Percentiles rank a stretch among this genome's conserved stretches.
phyloP scores from a whole-genome alignment of 306 rosid species.

The Mimosa pudica region DNA sequence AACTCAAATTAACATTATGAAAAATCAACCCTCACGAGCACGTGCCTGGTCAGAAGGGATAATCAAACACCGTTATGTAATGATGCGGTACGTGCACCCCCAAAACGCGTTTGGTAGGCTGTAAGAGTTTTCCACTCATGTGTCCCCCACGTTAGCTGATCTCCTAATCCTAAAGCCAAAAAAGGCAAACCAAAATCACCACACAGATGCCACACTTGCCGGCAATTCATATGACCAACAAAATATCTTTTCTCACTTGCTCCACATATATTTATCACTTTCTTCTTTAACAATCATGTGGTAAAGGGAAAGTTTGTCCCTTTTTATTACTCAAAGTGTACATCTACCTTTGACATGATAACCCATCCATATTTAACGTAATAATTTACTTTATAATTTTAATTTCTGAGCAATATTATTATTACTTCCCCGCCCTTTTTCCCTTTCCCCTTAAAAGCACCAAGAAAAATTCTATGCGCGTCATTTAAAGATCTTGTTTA shows the following conservation, averaged over 20 bases:
- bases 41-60: background rate
- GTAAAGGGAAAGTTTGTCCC: conserved; percentile 28
- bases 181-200: background rate
- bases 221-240: background rate
- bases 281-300: conserved; percentile 34
- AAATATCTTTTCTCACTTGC: background rate
- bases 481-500: background rate
- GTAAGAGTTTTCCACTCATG: conserved; percentile 29
- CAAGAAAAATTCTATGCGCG: conserved; percentile 7
- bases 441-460: background rate
- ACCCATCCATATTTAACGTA: background rate
- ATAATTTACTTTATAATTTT: background rate
- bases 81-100: conserved; percentile 16
- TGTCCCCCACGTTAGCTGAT: conserved; percentile 37
- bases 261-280: conserved; percentile 36
- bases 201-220: background rate
- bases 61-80: background rate
- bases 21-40: background rate
- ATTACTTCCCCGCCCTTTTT: background rate
- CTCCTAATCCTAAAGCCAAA: background rate
- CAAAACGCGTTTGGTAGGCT: conserved; percentile 39
- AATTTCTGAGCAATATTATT: background rate
- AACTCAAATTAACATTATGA: background rate
- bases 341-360: background rate
- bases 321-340: conserved; percentile 39